Evolutionary conservation across 192 early-diverging fungal genomes (phyloP).

Genomic region (Gonapodya prolifera): DNA sequence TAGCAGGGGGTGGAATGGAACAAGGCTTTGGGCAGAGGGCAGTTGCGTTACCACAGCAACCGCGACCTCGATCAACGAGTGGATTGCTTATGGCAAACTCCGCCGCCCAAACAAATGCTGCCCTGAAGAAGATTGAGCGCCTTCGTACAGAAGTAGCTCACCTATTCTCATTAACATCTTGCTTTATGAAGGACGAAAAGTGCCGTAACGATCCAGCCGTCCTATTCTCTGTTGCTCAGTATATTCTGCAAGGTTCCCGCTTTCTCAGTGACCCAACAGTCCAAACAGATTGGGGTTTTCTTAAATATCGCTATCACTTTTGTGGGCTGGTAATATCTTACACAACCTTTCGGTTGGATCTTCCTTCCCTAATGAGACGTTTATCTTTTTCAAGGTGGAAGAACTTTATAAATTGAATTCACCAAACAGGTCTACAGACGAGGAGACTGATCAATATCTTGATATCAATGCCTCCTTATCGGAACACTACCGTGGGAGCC

Average conservation of each 20-base stretch:
- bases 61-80: constrained; percentile 4
- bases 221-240: neutral
- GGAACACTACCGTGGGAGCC: neutral
- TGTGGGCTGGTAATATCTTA: constrained; percentile 74
- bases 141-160: constrained; percentile 1
- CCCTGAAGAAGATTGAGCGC: neutral
- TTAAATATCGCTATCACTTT: constrained; percentile 74
- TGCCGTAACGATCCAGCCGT: neutral
- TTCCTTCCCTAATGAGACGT: too few relatives aligned
- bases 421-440: neutral
- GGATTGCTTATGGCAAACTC: neutral
- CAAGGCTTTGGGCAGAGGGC: neutral
- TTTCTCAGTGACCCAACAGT: constrained; percentile 68
- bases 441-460: neutral
- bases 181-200: neutral
- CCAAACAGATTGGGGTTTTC: constrained; percentile 77
- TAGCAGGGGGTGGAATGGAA: neutral
- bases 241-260: neutral
- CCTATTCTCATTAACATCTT: neutral
- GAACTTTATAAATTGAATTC: constrained; percentile 10
- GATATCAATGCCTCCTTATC: neutral
- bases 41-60: constrained; percentile 1
- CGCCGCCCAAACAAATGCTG: neutral
- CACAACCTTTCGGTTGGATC: too few relatives aligned
- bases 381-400: neutral